Conservation (phyloP, 345 rosid species). For the Eutrema yunnanense region DNA sequence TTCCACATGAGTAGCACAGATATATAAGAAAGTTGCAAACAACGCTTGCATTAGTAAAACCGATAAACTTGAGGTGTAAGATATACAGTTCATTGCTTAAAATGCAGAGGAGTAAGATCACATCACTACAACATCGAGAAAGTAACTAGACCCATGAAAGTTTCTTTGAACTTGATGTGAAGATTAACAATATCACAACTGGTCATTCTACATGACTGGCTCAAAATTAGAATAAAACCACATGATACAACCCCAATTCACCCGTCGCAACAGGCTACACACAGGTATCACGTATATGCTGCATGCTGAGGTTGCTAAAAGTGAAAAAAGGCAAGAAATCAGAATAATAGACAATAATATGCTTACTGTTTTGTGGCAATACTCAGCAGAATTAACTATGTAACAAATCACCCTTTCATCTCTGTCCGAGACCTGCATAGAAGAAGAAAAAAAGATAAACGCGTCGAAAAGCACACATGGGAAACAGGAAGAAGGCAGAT, state of each 20-base stretch:
- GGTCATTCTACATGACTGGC: conserved; percentile 2
- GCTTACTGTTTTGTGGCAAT: conserved; percentile 90
- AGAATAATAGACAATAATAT: conserved; percentile 13
- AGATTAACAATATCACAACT: background rate
- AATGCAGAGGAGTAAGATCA: background rate
- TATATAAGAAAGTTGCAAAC: background rate
- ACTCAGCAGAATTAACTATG: conserved; percentile 94
- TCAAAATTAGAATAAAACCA: background rate
- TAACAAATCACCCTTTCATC: conserved; percentile 93
- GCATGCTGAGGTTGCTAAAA: conserved; percentile 8
- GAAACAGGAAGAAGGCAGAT: conserved; percentile 6
- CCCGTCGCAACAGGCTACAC: background rate
- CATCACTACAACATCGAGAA: conserved; percentile 7
- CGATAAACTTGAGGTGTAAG: background rate
- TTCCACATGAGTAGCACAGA: background rate
- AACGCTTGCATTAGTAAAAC: background rate
- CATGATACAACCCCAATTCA: background rate
- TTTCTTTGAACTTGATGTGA: conserved; percentile 3
- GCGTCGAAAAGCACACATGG: background rate
- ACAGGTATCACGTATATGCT: background rate
- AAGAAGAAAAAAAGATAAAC: background rate
- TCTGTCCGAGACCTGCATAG: conserved; percentile 76
- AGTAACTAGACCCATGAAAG: conserved; percentile 12
- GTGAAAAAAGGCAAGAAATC: conserved; percentile 5
- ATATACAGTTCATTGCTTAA: background rate